Evolutionary conservation across 2,329 filamentous ascomycete genomes (phyloP).

Genomic region (Xylaria sp.): DNA sequence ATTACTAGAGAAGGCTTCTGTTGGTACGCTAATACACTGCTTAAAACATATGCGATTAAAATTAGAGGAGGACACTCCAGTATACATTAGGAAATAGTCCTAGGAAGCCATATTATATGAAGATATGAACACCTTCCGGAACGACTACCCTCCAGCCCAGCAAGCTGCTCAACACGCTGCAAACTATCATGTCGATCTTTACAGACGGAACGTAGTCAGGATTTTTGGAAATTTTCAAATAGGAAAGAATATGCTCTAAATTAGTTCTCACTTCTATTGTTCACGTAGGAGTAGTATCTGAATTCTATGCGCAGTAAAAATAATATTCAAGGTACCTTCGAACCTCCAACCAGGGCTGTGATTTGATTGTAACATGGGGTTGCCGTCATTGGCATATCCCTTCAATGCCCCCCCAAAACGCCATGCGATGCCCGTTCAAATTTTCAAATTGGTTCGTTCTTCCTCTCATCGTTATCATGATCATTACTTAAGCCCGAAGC

Average conservation of each 20-base stretch:
- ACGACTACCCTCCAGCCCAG: not conserved
- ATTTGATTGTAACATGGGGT: slow-evolving; percentile 1
- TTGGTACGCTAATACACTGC: too few relatives aligned
- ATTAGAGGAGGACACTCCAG: not conserved
- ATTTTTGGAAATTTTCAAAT: not conserved
- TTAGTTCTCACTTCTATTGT: slow-evolving; percentile 4
- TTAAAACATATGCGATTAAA: too few relatives aligned
- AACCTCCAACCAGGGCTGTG: slow-evolving; percentile 4
- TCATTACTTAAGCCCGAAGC: slow-evolving; percentile 74
- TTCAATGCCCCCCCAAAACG: slow-evolving; percentile 31
- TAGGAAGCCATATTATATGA: not conserved
- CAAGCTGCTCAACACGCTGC: not conserved
- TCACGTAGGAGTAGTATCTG: not conserved
- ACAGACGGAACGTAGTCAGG: not conserved
- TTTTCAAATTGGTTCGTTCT: slow-evolving; percentile 19
- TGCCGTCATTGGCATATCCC: slow-evolving; percentile 6
- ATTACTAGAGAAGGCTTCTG: not conserved
- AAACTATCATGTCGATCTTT: not conserved
- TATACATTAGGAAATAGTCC: not conserved
- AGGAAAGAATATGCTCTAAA: slow-evolving; percentile 2
- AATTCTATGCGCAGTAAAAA: slow-evolving; percentile 11
- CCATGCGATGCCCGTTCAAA: slow-evolving; percentile 33
- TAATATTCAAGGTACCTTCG: slow-evolving; percentile 17
- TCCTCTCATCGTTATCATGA: slow-evolving; percentile 33
- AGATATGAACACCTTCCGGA: not conserved